Percentiles rank a stretch among this genome's conserved stretches.
phyloP scores from a whole-genome alignment of 2,329 filamentous ascomycete species.

The Microdochium paspali region DNA sequence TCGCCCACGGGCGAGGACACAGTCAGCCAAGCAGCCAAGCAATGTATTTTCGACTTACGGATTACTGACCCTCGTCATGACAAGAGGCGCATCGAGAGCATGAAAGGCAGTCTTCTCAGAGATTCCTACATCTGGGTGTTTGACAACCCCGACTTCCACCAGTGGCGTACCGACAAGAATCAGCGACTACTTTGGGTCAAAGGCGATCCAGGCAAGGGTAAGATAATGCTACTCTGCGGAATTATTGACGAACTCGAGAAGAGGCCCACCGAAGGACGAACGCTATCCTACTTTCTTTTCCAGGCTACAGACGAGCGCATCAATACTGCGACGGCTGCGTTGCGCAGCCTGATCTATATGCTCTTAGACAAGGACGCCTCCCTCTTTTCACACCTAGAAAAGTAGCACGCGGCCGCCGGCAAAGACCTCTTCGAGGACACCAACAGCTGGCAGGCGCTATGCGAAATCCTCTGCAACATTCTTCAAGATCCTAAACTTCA shows the following conservation, averaged over 20 bases:
- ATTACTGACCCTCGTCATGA: conserved; percentile 10
- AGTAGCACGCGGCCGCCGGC: conserved; percentile 19
- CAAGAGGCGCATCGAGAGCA: conserved; percentile 22
- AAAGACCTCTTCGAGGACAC: conserved; percentile 18
- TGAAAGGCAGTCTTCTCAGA: conserved; percentile 21
- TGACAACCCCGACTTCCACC: conserved; percentile 10
- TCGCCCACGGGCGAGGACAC: not conserved
- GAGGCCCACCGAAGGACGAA: not conserved
- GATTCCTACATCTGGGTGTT: conserved; percentile 27
- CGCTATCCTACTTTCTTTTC: conserved; percentile 21
- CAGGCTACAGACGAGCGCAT: conserved; percentile 16
- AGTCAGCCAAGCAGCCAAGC: not conserved
- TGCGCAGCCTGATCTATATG: conserved; percentile 20
- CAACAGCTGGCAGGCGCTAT: not conserved
- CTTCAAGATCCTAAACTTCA: not conserved
- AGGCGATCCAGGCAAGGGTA: conserved; percentile 28
- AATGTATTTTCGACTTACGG: not conserved
- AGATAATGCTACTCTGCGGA: conserved; percentile 31
- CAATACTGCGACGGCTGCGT: conserved; percentile 18
- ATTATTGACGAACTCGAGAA: conserved; percentile 23
- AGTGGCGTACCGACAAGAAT: conserved; percentile 27
- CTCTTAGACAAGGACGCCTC: conserved; percentile 16
- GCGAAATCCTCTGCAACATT: not conserved
- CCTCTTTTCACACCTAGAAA: conserved; percentile 22
- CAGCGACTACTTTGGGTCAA: conserved; percentile 22